A percentile compares a stretch with the other conserved stretches of the same genome.
Evolutionary conservation across 2,329 filamentous ascomycete species (phyloP).

Genomic region (Arthrobotrys conoides): DNA sequence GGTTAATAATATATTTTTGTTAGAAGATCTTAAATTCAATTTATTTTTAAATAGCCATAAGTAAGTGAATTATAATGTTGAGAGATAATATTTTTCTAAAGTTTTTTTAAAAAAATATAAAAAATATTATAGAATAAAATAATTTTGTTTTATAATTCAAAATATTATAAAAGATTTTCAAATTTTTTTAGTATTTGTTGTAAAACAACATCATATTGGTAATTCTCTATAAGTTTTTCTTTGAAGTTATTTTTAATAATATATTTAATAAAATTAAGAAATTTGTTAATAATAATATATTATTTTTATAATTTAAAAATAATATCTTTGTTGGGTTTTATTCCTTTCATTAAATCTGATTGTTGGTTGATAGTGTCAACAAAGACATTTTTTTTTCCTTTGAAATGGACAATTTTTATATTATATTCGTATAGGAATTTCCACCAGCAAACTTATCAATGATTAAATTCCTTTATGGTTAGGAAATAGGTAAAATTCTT

Average conservation of each 20-base stretch:
- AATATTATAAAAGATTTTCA: background rate
- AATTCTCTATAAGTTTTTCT: too few relatives aligned
- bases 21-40: too few relatives aligned
- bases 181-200: too few relatives aligned
- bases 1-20: too few relatives aligned
- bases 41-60: too few relatives aligned
- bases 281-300: constrained; percentile 8
- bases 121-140: constrained; percentile 1
- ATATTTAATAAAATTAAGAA: background rate
- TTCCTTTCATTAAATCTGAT: too few relatives aligned
- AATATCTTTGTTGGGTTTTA: background rate
- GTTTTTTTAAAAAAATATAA: background rate
- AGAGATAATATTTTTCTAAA: too few relatives aligned
- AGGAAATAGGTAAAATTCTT: too few relatives aligned
- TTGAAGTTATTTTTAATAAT: background rate
- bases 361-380: too few relatives aligned
- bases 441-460: background rate
- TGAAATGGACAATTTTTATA: background rate
- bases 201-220: too few relatives aligned
- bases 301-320: background rate
- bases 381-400: background rate
- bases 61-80: too few relatives aligned
- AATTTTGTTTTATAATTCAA: background rate
- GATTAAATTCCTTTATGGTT: background rate
- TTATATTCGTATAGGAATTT: background rate